Base-by-base conservation (phyloP, 2,329 filamentous ascomycete species). In the Cladosporium sphaerospermum region DNA sequence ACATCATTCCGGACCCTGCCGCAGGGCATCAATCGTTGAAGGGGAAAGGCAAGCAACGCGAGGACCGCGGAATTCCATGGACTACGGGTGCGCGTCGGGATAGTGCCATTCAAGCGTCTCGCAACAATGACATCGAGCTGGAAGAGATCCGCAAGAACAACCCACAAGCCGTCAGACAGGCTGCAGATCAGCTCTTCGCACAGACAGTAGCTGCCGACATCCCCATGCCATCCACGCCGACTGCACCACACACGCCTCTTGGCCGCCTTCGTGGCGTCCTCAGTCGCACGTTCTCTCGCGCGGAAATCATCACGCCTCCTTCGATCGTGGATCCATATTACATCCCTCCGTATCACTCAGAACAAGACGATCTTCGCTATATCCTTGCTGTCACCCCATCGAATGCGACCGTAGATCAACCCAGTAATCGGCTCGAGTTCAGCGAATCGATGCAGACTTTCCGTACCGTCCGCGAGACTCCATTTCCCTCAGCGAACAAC, bases 71-170 rank as follows among this genome's bases (percentile, higher is more conserved):
- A 5, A 42, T 42, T 23, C 16, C 42, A 10, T 31, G 28, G 16
- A 16, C 28, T 18, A 13, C 34, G 11, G 37, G 37, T 39, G 48
- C 36, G 2, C 48, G 48, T 14, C 48, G 48, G 16, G 16, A 33
- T 31, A 51, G 48, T 14, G 48, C 32, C 6, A 36, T 44, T 16
- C 7, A 37, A 18, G 39, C 36, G 11, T 31, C 48, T 37, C 48
- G 41, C 5, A 19, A 51, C 16, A 43, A 51, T 13, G 48, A 51
- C 19, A 51, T 53, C 16, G 50, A 53, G 43, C 36, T 53, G n/a
- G 50, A 53, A 19, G 50, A 53, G 14, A 42, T 45, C 36, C 43
- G 50, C 43, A 40, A 41, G 36, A 53, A 40, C 11, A 45, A 47
- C 11, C 43, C 50, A 2, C 23, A 28, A 28, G 50, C 50, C 36